Percentiles rank a stretch among this genome's conserved stretches.
Evolutionary conservation across 192 early-diverging fungal species (phyloP).

Genomic region (Backusella australiensis): DNA sequence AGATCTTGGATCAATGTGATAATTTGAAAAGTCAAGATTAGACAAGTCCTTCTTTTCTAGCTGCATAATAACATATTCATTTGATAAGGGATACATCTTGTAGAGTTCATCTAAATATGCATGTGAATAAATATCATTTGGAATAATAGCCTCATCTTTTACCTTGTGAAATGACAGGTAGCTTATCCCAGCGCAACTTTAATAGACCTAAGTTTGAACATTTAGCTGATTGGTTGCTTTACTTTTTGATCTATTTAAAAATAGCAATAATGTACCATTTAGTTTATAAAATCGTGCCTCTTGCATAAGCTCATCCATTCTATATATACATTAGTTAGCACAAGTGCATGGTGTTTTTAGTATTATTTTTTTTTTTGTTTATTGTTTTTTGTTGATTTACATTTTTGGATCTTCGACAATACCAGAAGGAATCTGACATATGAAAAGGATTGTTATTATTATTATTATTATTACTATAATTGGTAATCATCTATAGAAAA

Average conservation of each 20-base stretch:
- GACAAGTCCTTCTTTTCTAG: constrained; percentile 4
- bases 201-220: constrained; percentile 8
- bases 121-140: not conserved
- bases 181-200: constrained; percentile 13
- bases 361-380: not conserved
- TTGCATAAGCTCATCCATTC: constrained; percentile 30
- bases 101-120: not conserved
- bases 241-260: not conserved
- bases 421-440: constrained; percentile 26
- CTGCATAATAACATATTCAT: not conserved
- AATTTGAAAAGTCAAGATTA: constrained; percentile 7
- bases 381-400: constrained; percentile 1
- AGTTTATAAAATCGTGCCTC: constrained; percentile 24
- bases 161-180: constrained; percentile 16
- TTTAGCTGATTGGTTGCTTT: not conserved
- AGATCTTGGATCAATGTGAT: constrained; percentile 9
- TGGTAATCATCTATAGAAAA: not conserved
- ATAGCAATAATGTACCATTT: constrained; percentile 14
- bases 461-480: not conserved
- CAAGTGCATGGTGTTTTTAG: not conserved
- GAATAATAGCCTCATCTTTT: not conserved
- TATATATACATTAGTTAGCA: not conserved
- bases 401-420: constrained; percentile 28
- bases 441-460: not conserved
- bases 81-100: constrained; percentile 1